Evolutionary conservation across 2,329 filamentous ascomycete genomes (phyloP).

Genomic region (Pseudopyricularia cyperi): DNA sequence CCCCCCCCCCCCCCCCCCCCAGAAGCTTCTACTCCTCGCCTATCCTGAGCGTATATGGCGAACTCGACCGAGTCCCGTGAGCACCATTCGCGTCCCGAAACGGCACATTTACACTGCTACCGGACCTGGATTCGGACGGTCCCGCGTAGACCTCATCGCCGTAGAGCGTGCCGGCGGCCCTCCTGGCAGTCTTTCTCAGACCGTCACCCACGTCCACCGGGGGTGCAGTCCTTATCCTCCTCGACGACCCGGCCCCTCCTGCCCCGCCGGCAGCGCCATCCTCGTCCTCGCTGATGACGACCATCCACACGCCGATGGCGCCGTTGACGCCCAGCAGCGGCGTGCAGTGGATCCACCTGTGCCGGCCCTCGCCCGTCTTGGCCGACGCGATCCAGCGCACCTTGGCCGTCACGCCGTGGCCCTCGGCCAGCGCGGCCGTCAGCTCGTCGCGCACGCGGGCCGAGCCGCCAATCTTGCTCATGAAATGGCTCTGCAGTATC

Average conservation of each 20-base stretch:
- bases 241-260: not conserved
- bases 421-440: slow-evolving; percentile 48
- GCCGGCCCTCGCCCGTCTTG: slow-evolving; percentile 40
- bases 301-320: slow-evolving; percentile 65
- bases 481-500: slow-evolving; percentile 48
- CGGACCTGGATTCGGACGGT: not conserved
- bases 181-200: not conserved
- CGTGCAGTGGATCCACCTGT: slow-evolving; percentile 67
- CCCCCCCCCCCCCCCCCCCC: too few species aligned
- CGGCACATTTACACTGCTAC: not conserved
- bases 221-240: not conserved
- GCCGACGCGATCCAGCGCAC: slow-evolving; percentile 51
- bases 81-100: not conserved
- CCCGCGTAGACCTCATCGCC: not conserved
- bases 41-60: slow-evolving; percentile 3
- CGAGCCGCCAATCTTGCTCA: slow-evolving; percentile 39
- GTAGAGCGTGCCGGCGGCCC: not conserved
- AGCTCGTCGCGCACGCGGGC: slow-evolving; percentile 33
- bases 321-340: slow-evolving; percentile 55
- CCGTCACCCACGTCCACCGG: not conserved
- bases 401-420: slow-evolving; percentile 61
- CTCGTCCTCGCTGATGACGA: slow-evolving; percentile 59
- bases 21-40: slow-evolving; percentile 3
- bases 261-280: slow-evolving; percentile 5
- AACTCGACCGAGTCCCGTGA: not conserved